Conservation (phyloP, 2,329 filamentous ascomycete species). For the Fusarium incarnatum region DNA sequence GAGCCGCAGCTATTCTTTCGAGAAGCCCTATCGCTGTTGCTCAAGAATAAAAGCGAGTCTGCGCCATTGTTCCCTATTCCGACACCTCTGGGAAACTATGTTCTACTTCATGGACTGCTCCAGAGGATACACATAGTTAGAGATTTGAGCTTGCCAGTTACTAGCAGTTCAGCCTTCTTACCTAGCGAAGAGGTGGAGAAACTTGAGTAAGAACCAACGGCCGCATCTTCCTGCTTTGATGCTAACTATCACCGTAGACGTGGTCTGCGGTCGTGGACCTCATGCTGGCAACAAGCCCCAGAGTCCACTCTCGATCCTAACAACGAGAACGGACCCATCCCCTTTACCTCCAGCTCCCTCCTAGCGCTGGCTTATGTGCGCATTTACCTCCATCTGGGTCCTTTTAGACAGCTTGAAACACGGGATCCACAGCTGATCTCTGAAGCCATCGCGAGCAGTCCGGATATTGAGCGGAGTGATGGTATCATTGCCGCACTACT, state of each 20-base stretch:
- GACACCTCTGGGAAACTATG: conserved; percentile 53
- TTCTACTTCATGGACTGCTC: conserved; percentile 52
- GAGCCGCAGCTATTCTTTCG: conserved; percentile 53
- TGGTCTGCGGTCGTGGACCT: conserved; percentile 53
- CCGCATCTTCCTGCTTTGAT: not conserved
- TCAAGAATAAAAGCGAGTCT: conserved; percentile 46
- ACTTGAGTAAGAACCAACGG: conserved; percentile 46
- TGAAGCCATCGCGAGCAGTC: conserved; percentile 52
- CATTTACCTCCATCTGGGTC: conserved; percentile 59
- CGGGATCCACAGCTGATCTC: conserved; percentile 57
- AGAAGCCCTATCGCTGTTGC: conserved; percentile 50
- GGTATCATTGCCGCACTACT: conserved; percentile 62
- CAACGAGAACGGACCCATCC: conserved; percentile 55
- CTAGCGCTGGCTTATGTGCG: conserved; percentile 55
- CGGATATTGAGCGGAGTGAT: conserved; percentile 60
- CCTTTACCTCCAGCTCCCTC: conserved; percentile 59
- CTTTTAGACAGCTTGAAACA: conserved; percentile 57
- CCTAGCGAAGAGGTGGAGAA: conserved; percentile 53
- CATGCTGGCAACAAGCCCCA: conserved; percentile 54
- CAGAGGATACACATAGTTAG: conserved; percentile 55
- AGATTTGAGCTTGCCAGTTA: conserved; percentile 52
- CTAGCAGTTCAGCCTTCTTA: conserved; percentile 48
- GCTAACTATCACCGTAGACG: conserved; percentile 38
- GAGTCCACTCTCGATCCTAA: conserved; percentile 56
- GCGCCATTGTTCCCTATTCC: conserved; percentile 47